Conservation (phyloP, 139 green algal species). For the Coelastrella sp. region DNA sequence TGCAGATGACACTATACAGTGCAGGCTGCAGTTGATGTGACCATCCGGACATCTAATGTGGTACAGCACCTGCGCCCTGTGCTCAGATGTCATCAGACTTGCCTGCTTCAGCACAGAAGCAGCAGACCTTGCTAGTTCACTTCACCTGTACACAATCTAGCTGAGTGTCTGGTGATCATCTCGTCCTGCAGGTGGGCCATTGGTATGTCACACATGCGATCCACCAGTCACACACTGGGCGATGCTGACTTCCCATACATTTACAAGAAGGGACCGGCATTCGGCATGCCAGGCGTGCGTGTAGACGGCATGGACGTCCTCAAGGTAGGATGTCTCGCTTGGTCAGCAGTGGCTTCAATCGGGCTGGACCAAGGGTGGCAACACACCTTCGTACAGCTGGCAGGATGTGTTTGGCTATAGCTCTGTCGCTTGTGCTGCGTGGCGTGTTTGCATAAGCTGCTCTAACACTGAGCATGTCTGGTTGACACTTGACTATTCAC, state of each 20-base stretch:
- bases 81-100: too few relatives aligned
- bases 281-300: constrained; percentile 97
- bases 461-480: neutral
- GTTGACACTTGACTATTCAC: neutral
- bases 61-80: neutral
- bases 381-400: too few relatives aligned
- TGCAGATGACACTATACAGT: neutral
- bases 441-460: neutral
- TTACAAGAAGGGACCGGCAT: constrained; percentile 97
- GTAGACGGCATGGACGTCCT: constrained; percentile 99
- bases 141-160: neutral
- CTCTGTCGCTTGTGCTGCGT: neutral
- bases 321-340: constrained; percentile 73
- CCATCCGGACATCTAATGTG: neutral
- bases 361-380: neutral
- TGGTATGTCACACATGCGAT: constrained; percentile 93
- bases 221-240: constrained; percentile 76
- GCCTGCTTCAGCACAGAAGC: too few relatives aligned
- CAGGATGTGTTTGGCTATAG: neutral
- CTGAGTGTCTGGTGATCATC: neutral
- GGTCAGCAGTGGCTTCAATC: neutral
- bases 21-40: neutral
- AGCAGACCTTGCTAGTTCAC: too few relatives aligned
- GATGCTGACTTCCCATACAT: constrained; percentile 90
- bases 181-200: constrained; percentile 87